Percentiles rank a stretch among this genome's conserved stretches.
Evolutionary conservation across 352 stramenopile species (phyloP).

Genomic region (Globisporangium solare): DNA sequence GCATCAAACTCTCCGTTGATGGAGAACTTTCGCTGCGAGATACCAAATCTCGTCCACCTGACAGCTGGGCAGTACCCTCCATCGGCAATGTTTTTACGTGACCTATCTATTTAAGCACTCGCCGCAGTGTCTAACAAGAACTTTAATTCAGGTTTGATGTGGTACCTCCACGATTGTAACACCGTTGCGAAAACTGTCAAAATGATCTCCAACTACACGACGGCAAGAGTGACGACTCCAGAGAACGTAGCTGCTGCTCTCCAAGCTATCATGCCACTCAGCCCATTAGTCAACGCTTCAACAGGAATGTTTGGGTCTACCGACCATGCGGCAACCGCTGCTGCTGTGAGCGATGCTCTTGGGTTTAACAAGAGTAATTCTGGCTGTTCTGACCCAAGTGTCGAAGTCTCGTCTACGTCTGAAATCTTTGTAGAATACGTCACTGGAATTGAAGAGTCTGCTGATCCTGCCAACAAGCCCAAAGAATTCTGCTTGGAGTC

Average conservation of each 20-base stretch:
- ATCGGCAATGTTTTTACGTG: constrained; percentile 37
- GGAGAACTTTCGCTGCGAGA: constrained; percentile 63
- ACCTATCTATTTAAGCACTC: constrained; percentile 40
- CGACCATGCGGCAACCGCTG: constrained; percentile 17
- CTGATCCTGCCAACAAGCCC: not conserved
- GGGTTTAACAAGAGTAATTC: constrained; percentile 28
- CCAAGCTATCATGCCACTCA: constrained; percentile 10
- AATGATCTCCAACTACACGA: constrained; percentile 32
- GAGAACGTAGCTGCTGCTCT: constrained; percentile 32
- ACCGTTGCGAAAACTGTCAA: constrained; percentile 40
- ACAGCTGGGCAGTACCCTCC: constrained; percentile 60
- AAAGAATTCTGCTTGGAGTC: constrained; percentile 28
- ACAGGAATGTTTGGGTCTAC: not conserved
- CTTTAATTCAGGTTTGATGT: constrained; percentile 67
- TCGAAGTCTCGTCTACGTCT: too few relatives aligned
- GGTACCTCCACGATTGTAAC: constrained; percentile 73
- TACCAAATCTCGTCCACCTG: constrained; percentile 61
- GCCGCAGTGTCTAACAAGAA: constrained; percentile 43
- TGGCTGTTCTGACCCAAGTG: too few relatives aligned
- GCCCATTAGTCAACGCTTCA: not conserved
- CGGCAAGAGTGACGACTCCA: constrained; percentile 26
- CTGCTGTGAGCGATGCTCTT: constrained; percentile 65
- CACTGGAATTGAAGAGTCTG: not conserved
- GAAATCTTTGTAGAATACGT: not conserved
- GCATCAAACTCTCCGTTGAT: constrained; percentile 42